Evolutionary conservation across 352 stramenopile species (phyloP).

Genomic region (Pythium folliculosum): DNA sequence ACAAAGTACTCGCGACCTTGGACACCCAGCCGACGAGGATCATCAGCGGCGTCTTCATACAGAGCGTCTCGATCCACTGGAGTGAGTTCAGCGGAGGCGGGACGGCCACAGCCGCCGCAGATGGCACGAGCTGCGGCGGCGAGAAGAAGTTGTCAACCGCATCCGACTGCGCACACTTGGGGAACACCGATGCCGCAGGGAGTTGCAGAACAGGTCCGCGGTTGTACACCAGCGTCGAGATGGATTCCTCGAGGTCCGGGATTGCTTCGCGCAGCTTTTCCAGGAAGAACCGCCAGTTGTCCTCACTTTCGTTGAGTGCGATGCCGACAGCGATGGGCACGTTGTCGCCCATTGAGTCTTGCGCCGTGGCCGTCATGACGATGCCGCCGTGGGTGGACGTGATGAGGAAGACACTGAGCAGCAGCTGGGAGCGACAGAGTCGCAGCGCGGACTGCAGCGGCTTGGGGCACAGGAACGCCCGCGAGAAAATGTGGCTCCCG

Average conservation of each 20-base stretch:
- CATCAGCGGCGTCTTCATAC: constrained; percentile 70
- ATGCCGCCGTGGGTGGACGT: constrained; percentile 69
- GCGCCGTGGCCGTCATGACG: constrained; percentile 66
- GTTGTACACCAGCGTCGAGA: constrained; percentile 69
- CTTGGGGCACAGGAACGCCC: constrained; percentile 71
- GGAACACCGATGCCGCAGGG: constrained; percentile 47
- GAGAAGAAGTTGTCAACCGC: constrained; percentile 60
- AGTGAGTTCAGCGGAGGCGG: constrained; percentile 28
- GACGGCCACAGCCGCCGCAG: background rate
- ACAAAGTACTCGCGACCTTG: constrained; percentile 73
- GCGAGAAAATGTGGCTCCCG: constrained; percentile 39
- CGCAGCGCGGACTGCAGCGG: constrained; percentile 50
- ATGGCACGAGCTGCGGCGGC: constrained; percentile 16
- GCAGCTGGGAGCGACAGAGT: constrained; percentile 60
- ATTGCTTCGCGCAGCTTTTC: constrained; percentile 56
- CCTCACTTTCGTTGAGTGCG: constrained; percentile 50
- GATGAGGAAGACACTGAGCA: constrained; percentile 72
- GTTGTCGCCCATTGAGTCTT: constrained; percentile 80
- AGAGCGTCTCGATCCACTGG: constrained; percentile 69
- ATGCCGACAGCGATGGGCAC: constrained; percentile 67
- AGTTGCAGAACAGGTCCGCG: constrained; percentile 54
- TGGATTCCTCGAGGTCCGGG: constrained; percentile 48
- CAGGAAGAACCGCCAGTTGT: constrained; percentile 71
- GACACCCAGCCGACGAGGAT: constrained; percentile 81
- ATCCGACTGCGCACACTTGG: constrained; percentile 56